Conservation (phyloP, 768 basidiomycete genomes). For the Chalciporus pseudorubinellus region DNA sequence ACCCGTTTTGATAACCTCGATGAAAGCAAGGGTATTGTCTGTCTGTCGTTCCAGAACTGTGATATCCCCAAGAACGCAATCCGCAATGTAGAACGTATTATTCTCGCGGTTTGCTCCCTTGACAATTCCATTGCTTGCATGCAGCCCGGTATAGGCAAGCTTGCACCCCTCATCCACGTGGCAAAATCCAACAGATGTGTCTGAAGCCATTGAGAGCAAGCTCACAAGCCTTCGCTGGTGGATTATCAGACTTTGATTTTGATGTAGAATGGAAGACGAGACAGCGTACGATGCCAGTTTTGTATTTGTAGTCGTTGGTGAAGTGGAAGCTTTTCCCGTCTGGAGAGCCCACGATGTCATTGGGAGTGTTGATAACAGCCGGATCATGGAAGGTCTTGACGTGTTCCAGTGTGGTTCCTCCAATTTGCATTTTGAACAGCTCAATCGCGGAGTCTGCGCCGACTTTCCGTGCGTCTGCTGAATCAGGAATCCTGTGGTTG, state of each 20-base stretch:
- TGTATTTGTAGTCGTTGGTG: slow-evolving; percentile 63
- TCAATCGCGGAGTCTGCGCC: slow-evolving; percentile 77
- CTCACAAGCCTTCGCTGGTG: slow-evolving; percentile 22
- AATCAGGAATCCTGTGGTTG: slow-evolving; percentile 61
- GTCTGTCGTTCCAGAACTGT: slow-evolving; percentile 54
- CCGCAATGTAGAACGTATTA: slow-evolving; percentile 64
- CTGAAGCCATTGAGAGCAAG: slow-evolving; percentile 32
- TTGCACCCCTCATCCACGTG: slow-evolving; percentile 60
- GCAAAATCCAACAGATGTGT: slow-evolving; percentile 63
- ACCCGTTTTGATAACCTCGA: slow-evolving; percentile 57
- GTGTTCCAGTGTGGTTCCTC: slow-evolving; percentile 45
- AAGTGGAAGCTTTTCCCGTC: slow-evolving; percentile 67
- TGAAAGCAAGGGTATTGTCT: slow-evolving; percentile 56
- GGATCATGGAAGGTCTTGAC: slow-evolving; percentile 57
- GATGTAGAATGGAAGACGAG: background rate
- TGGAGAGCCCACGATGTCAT: slow-evolving; percentile 64
- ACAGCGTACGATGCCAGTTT: slow-evolving; percentile 50
- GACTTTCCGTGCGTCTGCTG: slow-evolving; percentile 35
- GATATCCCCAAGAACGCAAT: slow-evolving; percentile 43
- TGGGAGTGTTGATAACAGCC: slow-evolving; percentile 55
- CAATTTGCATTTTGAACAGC: slow-evolving; percentile 56
- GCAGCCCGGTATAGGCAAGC: slow-evolving; percentile 49
- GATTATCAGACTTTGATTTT: background rate
- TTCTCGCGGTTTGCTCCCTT: slow-evolving; percentile 40
- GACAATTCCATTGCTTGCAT: slow-evolving; percentile 61